Percentiles rank a stretch among this genome's conserved stretches.
Evolutionary conservation across 768 basidiomycete species (phyloP).

Genomic region (Boletus rubroflammeus): DNA sequence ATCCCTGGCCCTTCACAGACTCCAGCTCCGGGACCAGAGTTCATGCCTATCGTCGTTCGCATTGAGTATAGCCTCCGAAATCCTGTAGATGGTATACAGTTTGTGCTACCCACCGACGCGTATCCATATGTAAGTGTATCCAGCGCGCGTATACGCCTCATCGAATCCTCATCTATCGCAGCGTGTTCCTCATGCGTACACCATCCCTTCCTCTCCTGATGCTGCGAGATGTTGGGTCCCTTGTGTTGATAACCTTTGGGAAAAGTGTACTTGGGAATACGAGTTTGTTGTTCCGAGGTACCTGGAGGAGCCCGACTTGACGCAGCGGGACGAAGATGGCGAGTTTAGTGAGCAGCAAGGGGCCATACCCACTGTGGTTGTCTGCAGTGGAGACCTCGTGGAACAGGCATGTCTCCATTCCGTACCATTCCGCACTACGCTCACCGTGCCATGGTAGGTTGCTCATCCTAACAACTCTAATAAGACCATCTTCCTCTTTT

Average conservation of each 20-base stretch:
- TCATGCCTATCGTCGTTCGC: constrained; percentile 68
- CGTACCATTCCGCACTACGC: background rate
- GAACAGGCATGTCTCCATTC: constrained; percentile 66
- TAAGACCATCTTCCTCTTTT: constrained; percentile 93
- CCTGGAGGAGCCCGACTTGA: constrained; percentile 52
- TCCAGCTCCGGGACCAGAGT: constrained; percentile 52
- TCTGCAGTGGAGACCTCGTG: constrained; percentile 91
- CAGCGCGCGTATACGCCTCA: background rate
- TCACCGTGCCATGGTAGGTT: constrained; percentile 47
- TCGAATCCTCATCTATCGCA: constrained; percentile 32
- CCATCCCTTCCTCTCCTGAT: constrained; percentile 82
- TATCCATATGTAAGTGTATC: constrained; percentile 71
- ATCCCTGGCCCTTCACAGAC: constrained; percentile 48
- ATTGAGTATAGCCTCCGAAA: constrained; percentile 80
- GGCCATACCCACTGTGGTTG: constrained; percentile 75
- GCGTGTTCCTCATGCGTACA: constrained; percentile 93
- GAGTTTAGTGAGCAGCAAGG: constrained; percentile 50
- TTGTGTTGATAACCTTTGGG: constrained; percentile 91
- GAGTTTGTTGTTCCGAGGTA: constrained; percentile 91
- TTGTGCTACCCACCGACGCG: constrained; percentile 75
- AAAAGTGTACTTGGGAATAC: constrained; percentile 97
- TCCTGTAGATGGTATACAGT: constrained; percentile 82
- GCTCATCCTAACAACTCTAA: constrained; percentile 90
- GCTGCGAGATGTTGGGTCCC: constrained; percentile 99
- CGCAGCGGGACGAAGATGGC: constrained; percentile 37